These are phyloP conservation scores for Fabrea salina DNA, from an alignment of 169 alveolate species.

Conservation along the genomic window DNA sequence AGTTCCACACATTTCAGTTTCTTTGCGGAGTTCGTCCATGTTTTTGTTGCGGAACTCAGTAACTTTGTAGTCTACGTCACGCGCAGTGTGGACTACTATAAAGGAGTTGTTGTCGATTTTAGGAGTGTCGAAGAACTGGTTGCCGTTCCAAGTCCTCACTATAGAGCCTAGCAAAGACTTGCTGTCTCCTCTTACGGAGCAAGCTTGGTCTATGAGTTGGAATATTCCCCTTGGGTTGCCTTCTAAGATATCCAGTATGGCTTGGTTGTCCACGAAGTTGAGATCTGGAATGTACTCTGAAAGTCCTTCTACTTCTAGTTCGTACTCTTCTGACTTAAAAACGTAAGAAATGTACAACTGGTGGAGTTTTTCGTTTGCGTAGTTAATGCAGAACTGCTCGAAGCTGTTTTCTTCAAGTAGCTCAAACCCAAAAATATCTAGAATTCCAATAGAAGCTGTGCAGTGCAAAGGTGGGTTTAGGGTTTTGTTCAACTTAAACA, in stretches of 20 bases:
- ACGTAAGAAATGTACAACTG: constrained; percentile 92
- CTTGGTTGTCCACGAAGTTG: constrained; percentile 62
- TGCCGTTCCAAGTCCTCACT: neutral
- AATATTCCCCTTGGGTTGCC: constrained; percentile 35
- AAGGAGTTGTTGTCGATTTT: constrained; percentile 57
- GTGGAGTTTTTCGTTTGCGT: constrained; percentile 97
- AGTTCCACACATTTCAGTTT: neutral
- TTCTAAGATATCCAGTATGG: constrained; percentile 37
- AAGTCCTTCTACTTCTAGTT: constrained; percentile 81
- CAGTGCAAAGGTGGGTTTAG: constrained; percentile 57
- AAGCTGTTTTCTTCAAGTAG: constrained; percentile 93
- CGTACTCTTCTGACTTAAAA: constrained; percentile 91
- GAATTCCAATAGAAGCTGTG: constrained; percentile 86
- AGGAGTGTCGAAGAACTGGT: constrained; percentile 35
- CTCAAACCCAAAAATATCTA: constrained; percentile 99
- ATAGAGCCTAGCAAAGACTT: neutral
- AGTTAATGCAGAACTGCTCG: constrained; percentile 97
- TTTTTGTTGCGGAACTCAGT: constrained; percentile 72
- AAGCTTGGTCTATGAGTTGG: constrained; percentile 35
- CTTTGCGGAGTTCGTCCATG: constrained; percentile 44
- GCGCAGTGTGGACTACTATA: constrained; percentile 76
- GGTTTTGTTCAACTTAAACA: constrained; percentile 90
- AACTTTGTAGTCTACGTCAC: constrained; percentile 74
- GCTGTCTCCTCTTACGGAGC: neutral
- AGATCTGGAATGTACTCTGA: constrained; percentile 49